These are phyloP conservation scores for Scenedesmus sp. DNA, from an alignment of 163 green algal species.

Conservation along the genomic window DNA sequence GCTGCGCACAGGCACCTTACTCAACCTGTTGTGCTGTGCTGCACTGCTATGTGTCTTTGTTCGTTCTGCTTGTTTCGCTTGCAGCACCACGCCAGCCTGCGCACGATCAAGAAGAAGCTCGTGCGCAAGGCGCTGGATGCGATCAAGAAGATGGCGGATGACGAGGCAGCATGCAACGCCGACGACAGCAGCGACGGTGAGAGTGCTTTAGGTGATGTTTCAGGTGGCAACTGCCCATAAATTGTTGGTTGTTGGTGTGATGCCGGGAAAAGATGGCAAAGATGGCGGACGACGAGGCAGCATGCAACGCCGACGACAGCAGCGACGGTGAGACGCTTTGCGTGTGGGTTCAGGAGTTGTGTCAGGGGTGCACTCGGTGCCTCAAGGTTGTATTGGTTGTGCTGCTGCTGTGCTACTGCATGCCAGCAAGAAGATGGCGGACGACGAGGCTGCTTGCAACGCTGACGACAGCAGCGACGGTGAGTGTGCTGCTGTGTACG, in stretches of 20 bases:
- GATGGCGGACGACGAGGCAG: constrained; percentile 88
- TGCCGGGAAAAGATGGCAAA: constrained; percentile 90
- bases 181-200: constrained; percentile 24
- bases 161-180: constrained; percentile 74
- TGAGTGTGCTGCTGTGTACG: no score
- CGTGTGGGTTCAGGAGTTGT: no score
- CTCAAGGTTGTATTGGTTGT: no score
- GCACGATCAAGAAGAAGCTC: constrained; percentile 99
- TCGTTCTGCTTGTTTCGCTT: not conserved
- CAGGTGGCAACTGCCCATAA: no score
- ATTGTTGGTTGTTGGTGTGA: no score
- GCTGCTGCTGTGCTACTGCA: constrained; percentile 72
- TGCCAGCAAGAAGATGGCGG: constrained; percentile 92
- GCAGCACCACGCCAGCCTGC: constrained; percentile 79
- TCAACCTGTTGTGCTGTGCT: not conserved
- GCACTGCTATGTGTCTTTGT: not conserved
- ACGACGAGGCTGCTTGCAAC: constrained; percentile 81
- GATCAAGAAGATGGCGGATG: constrained; percentile 93
- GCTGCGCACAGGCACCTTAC: not conserved
- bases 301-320: constrained; percentile 55
- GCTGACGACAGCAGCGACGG: constrained; percentile 41
- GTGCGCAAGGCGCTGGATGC: constrained; percentile 97
- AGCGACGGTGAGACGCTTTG: no score
- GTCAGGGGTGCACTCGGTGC: no score
- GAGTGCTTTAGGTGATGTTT: no score